Evolutionary conservation across 176 grass and related monocot genomes (phyloP), one percentile per base, ranked within the genome.

Genomic region (Aegilops sharonensis): DNA sequence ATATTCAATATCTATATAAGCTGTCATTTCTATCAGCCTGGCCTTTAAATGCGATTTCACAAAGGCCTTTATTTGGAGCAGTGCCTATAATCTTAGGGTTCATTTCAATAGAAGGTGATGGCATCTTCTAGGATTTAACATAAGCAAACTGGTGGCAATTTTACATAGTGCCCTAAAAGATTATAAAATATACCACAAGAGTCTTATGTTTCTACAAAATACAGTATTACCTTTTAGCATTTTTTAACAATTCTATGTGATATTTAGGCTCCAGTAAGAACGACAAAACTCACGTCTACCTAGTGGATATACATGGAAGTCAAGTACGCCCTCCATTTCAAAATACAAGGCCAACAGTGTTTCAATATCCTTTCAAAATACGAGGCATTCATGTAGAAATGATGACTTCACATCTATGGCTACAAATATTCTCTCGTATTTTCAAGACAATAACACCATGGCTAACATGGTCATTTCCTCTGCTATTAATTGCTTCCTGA

Each of bases 291-390:
- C 34, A 70, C 18, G 15, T 62, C 2, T 21, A 3, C 59, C 85
- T 42, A 84, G 20, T n/a, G 27, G 72, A 76, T 72, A 72, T 64
- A 78, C 65, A 77, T 31, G n/a, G 47, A 54, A 86, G 25, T 78
- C 45, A 30, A 50, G 72, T 50, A 75, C 42, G 45, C 72, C 3
- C n/a, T 75, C 24, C 14, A 30, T 75, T 45, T 75, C 24, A 75
- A 50, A 29, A 25, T 25, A 72, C 47, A 72, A 72, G 42, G 72
- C 72, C 45, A 50, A 48, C 45, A 75, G n/a, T 75, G 27, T 75
- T 48, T 30, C 43, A 75, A 30, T 75, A 14, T 50, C 24, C 42
- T 75, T 50, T 17, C 43, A 75, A 75, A 75, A 75, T 30, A 75
- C 13, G 47, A 29, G 23, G 42, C 1, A 15, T 29, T 30, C 9